Evolutionary conservation across 1,284 basidiomycete genomes (phyloP).

Genomic region (Ganoderma multipileum): DNA sequence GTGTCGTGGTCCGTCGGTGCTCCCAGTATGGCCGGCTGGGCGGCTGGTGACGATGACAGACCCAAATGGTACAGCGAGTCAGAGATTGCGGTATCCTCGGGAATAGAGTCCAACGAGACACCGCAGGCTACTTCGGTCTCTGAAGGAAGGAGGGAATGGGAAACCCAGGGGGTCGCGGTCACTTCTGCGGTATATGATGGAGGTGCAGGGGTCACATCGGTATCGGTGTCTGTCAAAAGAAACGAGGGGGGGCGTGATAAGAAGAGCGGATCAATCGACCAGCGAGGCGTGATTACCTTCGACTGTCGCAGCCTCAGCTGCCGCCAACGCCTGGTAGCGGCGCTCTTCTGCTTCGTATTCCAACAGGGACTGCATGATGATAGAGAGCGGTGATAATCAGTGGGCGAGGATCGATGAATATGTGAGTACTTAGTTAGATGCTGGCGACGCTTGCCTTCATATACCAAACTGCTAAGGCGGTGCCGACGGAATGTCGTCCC

Average conservation of each 20-base stretch:
- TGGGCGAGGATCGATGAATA: not conserved
- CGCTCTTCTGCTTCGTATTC: conserved; percentile 3
- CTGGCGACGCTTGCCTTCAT: not conserved
- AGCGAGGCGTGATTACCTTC: not conserved
- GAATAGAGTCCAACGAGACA: not conserved
- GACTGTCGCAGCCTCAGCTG: not conserved
- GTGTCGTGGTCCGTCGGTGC: not conserved
- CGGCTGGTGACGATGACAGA: not conserved
- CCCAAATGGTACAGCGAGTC: not conserved
- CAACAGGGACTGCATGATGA: not conserved
- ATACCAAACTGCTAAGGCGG: not conserved
- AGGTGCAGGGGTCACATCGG: not conserved
- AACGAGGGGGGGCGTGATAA: not conserved
- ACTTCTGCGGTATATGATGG: not conserved
- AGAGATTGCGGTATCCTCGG: not conserved
- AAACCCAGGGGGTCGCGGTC: not conserved
- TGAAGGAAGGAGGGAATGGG: not conserved
- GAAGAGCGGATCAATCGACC: not conserved
- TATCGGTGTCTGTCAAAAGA: not conserved
- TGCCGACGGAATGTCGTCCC: not conserved
- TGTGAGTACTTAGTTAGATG: not conserved
- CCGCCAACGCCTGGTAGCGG: not conserved
- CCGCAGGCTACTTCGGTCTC: not conserved
- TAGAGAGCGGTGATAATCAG: not conserved
- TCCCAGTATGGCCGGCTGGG: not conserved